phyloP scores from a whole-genome alignment of 805 yeast genomes.

The Saccharomycopsis javanensis region DNA sequence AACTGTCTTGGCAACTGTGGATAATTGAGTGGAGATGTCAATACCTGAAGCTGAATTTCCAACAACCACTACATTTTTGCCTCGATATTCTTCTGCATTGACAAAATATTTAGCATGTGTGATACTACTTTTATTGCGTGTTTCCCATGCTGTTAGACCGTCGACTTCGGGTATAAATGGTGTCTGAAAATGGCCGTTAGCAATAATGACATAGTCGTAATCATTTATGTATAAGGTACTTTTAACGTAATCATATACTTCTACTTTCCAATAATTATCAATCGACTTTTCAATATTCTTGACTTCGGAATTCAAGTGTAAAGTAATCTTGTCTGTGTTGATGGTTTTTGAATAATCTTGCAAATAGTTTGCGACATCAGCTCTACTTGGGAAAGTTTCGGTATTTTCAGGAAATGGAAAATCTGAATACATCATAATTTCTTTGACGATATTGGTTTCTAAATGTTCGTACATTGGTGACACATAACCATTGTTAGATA shows the following conservation, averaged over 20 bases:
- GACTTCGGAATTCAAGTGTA: conserved; percentile 41
- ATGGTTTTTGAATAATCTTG: conserved; percentile 40
- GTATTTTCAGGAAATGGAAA: conserved; percentile 38
- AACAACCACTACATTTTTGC: conserved; percentile 42
- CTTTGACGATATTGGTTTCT: conserved; percentile 60
- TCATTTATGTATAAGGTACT: neutral
- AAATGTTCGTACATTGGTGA: conserved; percentile 54
- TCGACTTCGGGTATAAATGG: conserved; percentile 49
- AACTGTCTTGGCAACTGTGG: neutral
- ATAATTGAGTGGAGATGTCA: conserved; percentile 54
- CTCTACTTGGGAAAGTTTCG: conserved; percentile 49
- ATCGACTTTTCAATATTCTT: conserved; percentile 26
- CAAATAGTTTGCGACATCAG: conserved; percentile 54
- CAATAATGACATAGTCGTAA: conserved; percentile 54
- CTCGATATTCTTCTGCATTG: conserved; percentile 27
- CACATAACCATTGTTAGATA: conserved; percentile 24
- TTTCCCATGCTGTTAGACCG: conserved; percentile 43
- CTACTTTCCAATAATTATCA: conserved; percentile 30
- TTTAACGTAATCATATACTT: neutral
- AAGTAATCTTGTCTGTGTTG: conserved; percentile 24
- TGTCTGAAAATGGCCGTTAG: conserved; percentile 54
- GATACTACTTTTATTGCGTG: conserved; percentile 36
- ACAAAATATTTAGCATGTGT: conserved; percentile 52
- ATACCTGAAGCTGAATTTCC: conserved; percentile 75
- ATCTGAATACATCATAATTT: conserved; percentile 56